Evolutionary conservation across 208 protist genomes (phyloP), one percentile per base, ranked within the genome.

Genomic region (Crithidia fasciculata): DNA sequence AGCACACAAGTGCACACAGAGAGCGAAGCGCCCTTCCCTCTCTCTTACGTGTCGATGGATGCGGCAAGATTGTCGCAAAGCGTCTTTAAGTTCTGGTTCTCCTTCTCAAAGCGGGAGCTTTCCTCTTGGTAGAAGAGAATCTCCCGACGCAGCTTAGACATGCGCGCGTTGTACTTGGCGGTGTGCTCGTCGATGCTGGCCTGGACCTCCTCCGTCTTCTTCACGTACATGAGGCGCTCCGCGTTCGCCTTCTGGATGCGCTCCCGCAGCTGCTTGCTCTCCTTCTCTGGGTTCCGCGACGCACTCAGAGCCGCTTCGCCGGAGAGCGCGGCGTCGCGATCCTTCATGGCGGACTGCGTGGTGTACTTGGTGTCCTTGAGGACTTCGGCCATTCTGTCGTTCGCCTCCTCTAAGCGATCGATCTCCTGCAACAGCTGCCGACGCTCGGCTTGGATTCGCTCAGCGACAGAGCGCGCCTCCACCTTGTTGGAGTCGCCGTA

Each of bases 381-480:
- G 6, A 80, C 74, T 52, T 85, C 81, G 18, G 70, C 63, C 39
- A 95, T 79, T 9, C 76, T 69, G 28, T 78, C 61, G 70, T 96
- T 96, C 2, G 81, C 80, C 54, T 72, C 79, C 37, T 86, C 80
- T 10, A 95, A 70, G 43, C 75, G 83, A 19, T 91, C 80, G 36
- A 95, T 72, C 59, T 96, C 89, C 36, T 82, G 64, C 16, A 88
- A 55, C 19, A 96, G 81, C 19, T 76, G 69, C 10, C 65, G 59
- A 6, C 91, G 85, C 74, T 96, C 91, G 4, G 47, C 62, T 72
- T 94, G 84, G 53, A 96, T 94, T 59, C 83, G 83, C 55, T 92
- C 77, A 3, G 82, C 73, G 13, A 91, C 83, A 49, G 64, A 63
- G 50, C 83, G 58, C 19, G 85, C 61, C 67, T 89, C 67, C 9